phyloP scores from a whole-genome alignment of 805 yeast genomes.

The Wickerhamomyces sydowiorum region DNA sequence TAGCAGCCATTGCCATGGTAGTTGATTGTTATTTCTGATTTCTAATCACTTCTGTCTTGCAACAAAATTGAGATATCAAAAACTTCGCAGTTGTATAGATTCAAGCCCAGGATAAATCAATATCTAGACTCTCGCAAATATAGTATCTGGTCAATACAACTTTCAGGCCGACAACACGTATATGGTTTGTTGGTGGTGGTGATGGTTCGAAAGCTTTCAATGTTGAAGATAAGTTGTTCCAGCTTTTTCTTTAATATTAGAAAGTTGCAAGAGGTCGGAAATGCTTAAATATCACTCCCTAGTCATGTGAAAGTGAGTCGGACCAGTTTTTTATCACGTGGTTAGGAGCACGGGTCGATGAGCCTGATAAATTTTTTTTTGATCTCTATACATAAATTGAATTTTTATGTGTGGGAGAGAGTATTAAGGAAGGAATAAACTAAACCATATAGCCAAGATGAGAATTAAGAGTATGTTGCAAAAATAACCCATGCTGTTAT shows the following conservation, averaged over 20 bases:
- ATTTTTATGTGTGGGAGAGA: not conserved
- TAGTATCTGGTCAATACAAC: not conserved
- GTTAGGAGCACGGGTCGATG: constrained; percentile 4
- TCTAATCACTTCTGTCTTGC: too few species aligned
- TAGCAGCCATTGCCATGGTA: constrained; percentile 7
- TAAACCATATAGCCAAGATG: constrained; percentile 8
- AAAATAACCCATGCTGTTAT: too few species aligned
- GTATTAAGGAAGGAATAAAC: not conserved
- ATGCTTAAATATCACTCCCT: too few species aligned
- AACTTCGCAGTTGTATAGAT: not conserved
- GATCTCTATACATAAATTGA: not conserved
- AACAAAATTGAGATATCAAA: not conserved
- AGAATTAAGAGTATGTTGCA: constrained; percentile 20
- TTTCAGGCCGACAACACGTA: too few species aligned
- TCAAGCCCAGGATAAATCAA: constrained; percentile 3
- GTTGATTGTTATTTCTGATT: not conserved
- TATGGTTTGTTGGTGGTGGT: too few species aligned
- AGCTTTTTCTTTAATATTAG: too few species aligned
- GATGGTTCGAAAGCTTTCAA: too few species aligned
- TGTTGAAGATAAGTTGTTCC: too few species aligned
- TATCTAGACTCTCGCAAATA: constrained; percentile 1
- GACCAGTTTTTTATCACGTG: too few species aligned
- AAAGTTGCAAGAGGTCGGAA: too few species aligned
- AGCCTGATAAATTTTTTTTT: constrained; percentile 4
- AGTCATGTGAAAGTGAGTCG: too few species aligned